These are phyloP conservation scores for Ophiorrhiza pumila DNA, from an alignment of 257 asterid genomes.

Conservation along the genomic window DNA sequence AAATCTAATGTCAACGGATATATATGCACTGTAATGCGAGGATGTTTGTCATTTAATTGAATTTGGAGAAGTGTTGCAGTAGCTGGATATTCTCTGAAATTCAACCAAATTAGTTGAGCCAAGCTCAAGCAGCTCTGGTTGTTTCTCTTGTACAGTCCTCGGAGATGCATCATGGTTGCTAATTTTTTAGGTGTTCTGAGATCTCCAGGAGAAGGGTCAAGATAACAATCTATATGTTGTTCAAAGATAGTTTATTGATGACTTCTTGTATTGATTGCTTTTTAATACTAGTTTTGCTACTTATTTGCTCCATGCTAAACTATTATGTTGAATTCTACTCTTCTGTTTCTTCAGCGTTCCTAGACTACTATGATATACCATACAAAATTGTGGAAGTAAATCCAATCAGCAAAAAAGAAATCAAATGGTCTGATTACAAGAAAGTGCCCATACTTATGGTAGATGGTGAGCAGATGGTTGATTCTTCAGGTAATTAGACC, in stretches of 20 bases:
- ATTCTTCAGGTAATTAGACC: constrained; percentile 68
- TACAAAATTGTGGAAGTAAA: constrained; percentile 94
- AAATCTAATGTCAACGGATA: too few relatives aligned
- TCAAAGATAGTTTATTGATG: too few relatives aligned
- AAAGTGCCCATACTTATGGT: constrained; percentile 91
- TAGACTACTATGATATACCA: constrained; percentile 75
- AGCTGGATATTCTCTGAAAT: background rate
- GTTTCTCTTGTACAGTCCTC: background rate
- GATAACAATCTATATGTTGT: background rate
- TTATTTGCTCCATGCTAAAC: background rate
- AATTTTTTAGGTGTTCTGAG: background rate
- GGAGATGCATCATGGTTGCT: background rate
- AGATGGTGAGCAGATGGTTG: constrained; percentile 83
- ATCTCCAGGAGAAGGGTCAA: background rate
- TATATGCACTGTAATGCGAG: background rate
- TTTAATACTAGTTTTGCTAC: background rate
- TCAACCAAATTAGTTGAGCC: background rate
- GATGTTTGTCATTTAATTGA: background rate
- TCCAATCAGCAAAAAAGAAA: constrained; percentile 86
- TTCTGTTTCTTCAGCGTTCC: constrained; percentile 55
- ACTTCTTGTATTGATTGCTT: background rate
- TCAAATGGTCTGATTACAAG: constrained; percentile 90
- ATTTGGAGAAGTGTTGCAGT: background rate
- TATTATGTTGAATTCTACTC: background rate
- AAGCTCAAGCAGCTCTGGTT: background rate